Conservation (phyloP, 495 filamentous ascomycete species). For the Xylaria telfairii region DNA sequence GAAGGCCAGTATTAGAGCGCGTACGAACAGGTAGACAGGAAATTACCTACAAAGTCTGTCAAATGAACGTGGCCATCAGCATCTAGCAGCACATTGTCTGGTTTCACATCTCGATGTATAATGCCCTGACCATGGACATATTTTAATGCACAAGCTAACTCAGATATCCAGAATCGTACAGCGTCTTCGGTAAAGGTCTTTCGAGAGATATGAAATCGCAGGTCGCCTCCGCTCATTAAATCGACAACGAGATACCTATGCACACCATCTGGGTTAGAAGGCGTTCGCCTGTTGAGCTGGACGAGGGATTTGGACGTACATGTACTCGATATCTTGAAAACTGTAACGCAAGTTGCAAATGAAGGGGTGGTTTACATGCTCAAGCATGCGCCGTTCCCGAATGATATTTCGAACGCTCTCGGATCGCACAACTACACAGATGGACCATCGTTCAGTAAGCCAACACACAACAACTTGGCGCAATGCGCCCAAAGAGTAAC, state of each 20-base stretch:
- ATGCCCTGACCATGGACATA: slow-evolving; percentile 94
- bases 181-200: slow-evolving; percentile 98
- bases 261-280: slow-evolving; percentile 28
- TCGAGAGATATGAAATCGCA: slow-evolving; percentile 96
- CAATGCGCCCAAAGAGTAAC: slow-evolving; percentile 35
- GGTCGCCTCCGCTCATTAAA: slow-evolving; percentile 96
- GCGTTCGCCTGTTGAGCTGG: slow-evolving; percentile 1
- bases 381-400: slow-evolving; percentile 94
- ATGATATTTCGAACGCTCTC: slow-evolving; percentile 99
- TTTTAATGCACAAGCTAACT: slow-evolving; percentile 87
- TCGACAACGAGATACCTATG: slow-evolving; percentile 95
- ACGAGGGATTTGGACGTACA: slow-evolving; percentile 64
- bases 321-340: slow-evolving; percentile 98
- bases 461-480: slow-evolving; percentile 24
- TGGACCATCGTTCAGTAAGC: slow-evolving; percentile 26
- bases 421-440: slow-evolving; percentile 80
- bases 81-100: slow-evolving; percentile 94
- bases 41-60: slow-evolving; percentile 85
- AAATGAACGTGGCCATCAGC: slow-evolving; percentile 95
- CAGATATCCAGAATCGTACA: slow-evolving; percentile 93
- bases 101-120: slow-evolving; percentile 96
- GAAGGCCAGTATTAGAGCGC: slow-evolving; percentile 18
- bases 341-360: slow-evolving; percentile 98
- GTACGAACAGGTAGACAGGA: background rate
- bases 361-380: slow-evolving; percentile 96